Evolutionary conservation across 2,329 filamentous ascomycete species (phyloP), one percentile per base, ranked within the genome.

Genomic region (Nemania diffusa): DNA sequence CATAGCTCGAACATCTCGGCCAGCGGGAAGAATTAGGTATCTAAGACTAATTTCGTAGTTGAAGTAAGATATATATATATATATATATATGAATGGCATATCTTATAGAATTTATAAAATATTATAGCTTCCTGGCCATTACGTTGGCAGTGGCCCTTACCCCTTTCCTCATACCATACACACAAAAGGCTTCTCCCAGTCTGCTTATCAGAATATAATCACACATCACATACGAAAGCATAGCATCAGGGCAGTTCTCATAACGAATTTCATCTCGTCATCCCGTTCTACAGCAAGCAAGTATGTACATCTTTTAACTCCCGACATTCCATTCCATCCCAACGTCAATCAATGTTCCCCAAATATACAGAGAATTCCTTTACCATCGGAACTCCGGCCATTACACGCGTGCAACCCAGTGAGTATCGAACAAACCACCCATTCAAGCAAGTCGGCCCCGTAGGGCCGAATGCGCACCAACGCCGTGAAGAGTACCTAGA

Each of bases 401-500:
- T 55, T 59, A 56, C 48, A 67, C 32, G 34, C 13, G 42, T 51
- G 20, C 32, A 26, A 52, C 22, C 48, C 55, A n/a, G n/a, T n/a
- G n/a, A 34, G 51, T 55, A 50, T 56, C 34, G 26, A 37, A 60
- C 56, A 13, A 44, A 44, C 29, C 44, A 29, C 13, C 27, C 26
- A 17, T 22, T 60, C 44, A 63, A 62, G 20, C 27, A 7, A 46
- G 17, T 22, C 44, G n/a, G 40, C 11, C 29, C 24, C 8, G 42
- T 52, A 26, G 51, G 34, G 34, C 37, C 34, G 29, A 58, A 59
- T 51, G 27, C 53, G 5, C 46, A 52, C 42, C 20, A 64, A 64
- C 61, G 26, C 60, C 64, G 20, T 42, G 4, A 26, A 51, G 34
- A 55, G 27, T 56, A 60, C 26, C 65, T 26, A 2, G 24, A 56